Percentiles rank a stretch among this genome's conserved stretches.
Conservation (phyloP, 2,329 filamentous ascomycete species). For the Epichloe festucae region DNA sequence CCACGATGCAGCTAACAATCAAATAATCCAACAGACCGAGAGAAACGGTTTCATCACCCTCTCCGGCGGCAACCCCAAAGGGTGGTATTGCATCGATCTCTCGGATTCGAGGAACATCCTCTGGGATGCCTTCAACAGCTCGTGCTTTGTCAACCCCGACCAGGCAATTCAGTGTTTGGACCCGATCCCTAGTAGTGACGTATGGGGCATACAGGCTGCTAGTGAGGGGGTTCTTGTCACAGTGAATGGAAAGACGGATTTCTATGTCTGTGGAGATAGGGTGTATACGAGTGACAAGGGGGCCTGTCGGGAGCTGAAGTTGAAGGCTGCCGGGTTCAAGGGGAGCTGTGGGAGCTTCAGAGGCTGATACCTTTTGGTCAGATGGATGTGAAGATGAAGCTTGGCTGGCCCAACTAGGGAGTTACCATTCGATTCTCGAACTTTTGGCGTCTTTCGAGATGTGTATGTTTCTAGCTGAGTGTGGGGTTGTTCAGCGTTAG, state of each 20-base stretch:
- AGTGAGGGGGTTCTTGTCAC: slow-evolving; percentile 11
- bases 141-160: slow-evolving; percentile 18
- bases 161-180: slow-evolving; percentile 20
- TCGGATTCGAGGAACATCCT: slow-evolving; percentile 13
- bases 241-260: slow-evolving; percentile 13
- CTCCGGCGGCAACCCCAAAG: slow-evolving; percentile 10
- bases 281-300: slow-evolving; percentile 12
- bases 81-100: slow-evolving; percentile 21
- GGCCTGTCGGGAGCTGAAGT: slow-evolving; percentile 13
- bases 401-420: too few relatives aligned
- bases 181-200: slow-evolving; percentile 16
- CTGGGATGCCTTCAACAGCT: slow-evolving; percentile 16
- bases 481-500: too few relatives aligned
- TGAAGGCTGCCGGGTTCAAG: slow-evolving; percentile 14
- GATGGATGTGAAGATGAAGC: too few relatives aligned
- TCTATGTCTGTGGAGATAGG: slow-evolving; percentile 16
- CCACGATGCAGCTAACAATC: slow-evolving; percentile 12
- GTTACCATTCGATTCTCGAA: too few relatives aligned
- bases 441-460: too few relatives aligned
- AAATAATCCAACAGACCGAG: slow-evolving; percentile 15
- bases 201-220: slow-evolving; percentile 14
- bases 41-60: slow-evolving; percentile 16
- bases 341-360: slow-evolving; percentile 13
- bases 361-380: background rate
- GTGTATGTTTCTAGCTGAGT: too few relatives aligned